phyloP scores from a whole-genome alignment of 257 asterid species.

The Solanum chilense region DNA sequence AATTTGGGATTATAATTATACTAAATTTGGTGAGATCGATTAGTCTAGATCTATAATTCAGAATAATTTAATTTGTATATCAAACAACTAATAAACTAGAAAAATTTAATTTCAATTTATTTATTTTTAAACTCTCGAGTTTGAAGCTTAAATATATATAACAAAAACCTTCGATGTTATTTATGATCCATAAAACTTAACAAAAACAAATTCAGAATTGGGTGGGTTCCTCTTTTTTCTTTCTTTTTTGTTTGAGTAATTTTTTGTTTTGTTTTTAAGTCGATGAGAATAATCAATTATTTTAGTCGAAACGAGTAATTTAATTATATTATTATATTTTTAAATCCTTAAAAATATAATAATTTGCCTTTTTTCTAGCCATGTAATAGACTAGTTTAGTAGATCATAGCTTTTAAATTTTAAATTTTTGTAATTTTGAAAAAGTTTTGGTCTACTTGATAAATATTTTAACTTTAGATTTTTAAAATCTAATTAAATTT shows the following conservation, averaged over 20 bases:
- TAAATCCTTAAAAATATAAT: background rate
- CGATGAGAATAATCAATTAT: too few relatives aligned
- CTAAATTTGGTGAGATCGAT: background rate
- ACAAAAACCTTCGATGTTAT: too few relatives aligned
- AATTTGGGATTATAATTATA: background rate
- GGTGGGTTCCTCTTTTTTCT: too few relatives aligned
- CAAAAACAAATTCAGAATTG: too few relatives aligned
- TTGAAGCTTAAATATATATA: background rate
- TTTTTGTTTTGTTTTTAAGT: too few relatives aligned
- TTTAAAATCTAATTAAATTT: too few relatives aligned
- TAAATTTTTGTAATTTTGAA: background rate
- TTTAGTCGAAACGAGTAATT: too few relatives aligned
- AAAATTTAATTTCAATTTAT: background rate
- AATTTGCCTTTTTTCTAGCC: background rate
- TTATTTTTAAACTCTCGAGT: background rate
- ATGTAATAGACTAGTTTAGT: background rate
- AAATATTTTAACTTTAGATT: too few relatives aligned
- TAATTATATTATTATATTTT: too few relatives aligned
- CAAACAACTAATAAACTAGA: background rate
- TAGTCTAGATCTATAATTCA: background rate
- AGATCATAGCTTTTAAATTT: background rate
- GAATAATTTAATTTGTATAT: background rate
- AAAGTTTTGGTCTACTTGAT: background rate
- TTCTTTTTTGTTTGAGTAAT: too few relatives aligned
- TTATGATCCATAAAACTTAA: too few relatives aligned